phyloP scores from a whole-genome alignment of 2,329 filamentous ascomycete genomes.

The Sclerotinia sclerotiorum region DNA sequence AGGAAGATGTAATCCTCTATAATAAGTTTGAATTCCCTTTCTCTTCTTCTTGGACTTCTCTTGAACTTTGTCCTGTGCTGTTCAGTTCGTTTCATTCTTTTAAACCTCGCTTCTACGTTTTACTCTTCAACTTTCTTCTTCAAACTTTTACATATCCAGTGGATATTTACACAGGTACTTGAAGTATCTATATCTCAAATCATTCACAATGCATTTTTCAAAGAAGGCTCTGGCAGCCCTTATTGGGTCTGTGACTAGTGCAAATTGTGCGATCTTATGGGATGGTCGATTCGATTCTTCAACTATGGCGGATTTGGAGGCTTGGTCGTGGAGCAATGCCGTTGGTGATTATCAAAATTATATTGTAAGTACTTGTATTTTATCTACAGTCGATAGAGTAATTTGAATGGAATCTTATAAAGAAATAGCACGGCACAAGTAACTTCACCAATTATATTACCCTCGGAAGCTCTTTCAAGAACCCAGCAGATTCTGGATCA shows the following conservation, averaged over 20 bases:
- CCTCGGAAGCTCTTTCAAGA: conserved; percentile 51
- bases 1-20: not conserved
- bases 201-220: conserved; percentile 33
- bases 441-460: conserved; percentile 43
- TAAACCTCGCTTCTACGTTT: conserved; percentile 4
- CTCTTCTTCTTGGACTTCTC: not conserved
- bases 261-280: conserved; percentile 56
- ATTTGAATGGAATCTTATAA: conserved; percentile 12
- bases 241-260: conserved; percentile 39
- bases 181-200: conserved; percentile 14
- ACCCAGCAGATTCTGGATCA: conserved; percentile 56
- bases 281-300: conserved; percentile 66
- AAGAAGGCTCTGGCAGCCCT: conserved; percentile 31
- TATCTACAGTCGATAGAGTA: not conserved
- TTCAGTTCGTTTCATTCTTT: conserved; percentile 25
- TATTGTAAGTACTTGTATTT: conserved; percentile 46
- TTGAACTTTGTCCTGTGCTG: conserved; percentile 17
- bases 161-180: conserved; percentile 12
- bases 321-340: conserved; percentile 67
- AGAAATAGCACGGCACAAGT: conserved; percentile 55
- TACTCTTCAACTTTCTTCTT: conserved; percentile 4
- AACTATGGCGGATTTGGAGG: conserved; percentile 53
- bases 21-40: conserved; percentile 8
- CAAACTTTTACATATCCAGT: conserved; percentile 10
- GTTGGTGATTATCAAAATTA: conserved; percentile 74